phyloP scores from a whole-genome alignment of 2,329 filamentous ascomycete species.

The Aspergillus carbonarius region DNA sequence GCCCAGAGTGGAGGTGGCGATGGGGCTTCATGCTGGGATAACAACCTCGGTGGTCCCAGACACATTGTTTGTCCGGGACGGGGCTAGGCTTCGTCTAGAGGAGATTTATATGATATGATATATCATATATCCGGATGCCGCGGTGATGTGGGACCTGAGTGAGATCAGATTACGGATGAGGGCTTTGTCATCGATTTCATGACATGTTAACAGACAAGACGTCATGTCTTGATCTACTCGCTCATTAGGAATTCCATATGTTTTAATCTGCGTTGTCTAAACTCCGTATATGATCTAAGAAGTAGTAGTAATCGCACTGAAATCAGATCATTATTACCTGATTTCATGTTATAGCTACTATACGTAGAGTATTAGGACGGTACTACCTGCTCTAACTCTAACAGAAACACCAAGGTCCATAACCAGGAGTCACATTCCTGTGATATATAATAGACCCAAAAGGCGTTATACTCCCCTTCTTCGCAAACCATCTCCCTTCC shows the following conservation, averaged over 20 bases:
- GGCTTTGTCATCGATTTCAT: too few relatives aligned
- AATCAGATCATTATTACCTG: too few relatives aligned
- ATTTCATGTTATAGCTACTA: too few relatives aligned
- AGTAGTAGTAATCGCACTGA: neutral
- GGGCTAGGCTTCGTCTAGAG: neutral
- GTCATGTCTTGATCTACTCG: neutral
- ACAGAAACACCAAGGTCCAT: too few relatives aligned
- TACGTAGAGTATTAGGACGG: too few relatives aligned
- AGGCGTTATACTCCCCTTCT: too few relatives aligned
- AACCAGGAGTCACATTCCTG: too few relatives aligned
- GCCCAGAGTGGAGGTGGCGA: neutral
- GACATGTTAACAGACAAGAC: neutral
- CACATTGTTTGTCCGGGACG: neutral
- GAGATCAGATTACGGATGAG: neutral
- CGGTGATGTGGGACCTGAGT: neutral
- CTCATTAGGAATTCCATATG: neutral
- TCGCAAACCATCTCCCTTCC: too few relatives aligned
- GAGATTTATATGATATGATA: neutral
- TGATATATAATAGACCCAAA: too few relatives aligned
- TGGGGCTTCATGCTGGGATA: neutral
- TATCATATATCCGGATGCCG: neutral
- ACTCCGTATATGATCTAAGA: neutral
- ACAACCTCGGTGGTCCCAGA: neutral
- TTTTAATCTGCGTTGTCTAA: neutral
- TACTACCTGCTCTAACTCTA: too few relatives aligned